phyloP scores from a whole-genome alignment of 73 alveolate genomes.

The Paramecium tetraurelia region DNA sequence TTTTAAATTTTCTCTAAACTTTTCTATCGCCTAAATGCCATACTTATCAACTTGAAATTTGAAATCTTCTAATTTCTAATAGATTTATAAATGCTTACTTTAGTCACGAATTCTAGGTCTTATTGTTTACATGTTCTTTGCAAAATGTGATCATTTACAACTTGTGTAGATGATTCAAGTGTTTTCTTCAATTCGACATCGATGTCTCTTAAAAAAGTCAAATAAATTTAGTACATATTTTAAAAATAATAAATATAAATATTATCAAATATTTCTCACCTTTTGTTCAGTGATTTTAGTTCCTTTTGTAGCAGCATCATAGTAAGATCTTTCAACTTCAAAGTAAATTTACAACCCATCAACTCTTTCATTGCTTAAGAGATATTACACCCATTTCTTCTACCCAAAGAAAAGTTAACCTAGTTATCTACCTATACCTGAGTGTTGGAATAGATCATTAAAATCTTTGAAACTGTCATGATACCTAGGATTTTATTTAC shows the following conservation, averaged over 20 bases:
- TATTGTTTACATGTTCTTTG: neutral
- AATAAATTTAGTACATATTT: neutral
- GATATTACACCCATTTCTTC: neutral
- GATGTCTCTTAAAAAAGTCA: neutral
- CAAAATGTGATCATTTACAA: neutral
- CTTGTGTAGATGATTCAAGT: neutral
- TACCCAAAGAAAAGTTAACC: slow-evolving; percentile 5
- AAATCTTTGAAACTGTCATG: slow-evolving; percentile 14
- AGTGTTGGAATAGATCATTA: slow-evolving; percentile 18
- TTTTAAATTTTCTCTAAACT: slow-evolving; percentile 8
- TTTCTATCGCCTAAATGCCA: neutral
- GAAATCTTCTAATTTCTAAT: neutral
- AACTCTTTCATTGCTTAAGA: slow-evolving; percentile 10
- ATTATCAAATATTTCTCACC: slow-evolving; percentile 42
- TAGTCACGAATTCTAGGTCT: neutral
- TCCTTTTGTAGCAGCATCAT: neutral
- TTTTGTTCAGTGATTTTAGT: slow-evolving; percentile 3
- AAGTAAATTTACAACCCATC: neutral
- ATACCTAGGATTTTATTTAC: slow-evolving; percentile 33
- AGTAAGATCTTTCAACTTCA: neutral
- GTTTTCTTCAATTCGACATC: neutral
- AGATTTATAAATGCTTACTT: neutral
- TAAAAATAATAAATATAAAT: neutral
- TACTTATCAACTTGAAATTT: neutral
- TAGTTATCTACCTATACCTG: slow-evolving; percentile 16